Percentiles rank a stretch among this genome's conserved stretches.
These are phyloP conservation scores for Mycena citricolor DNA, from an alignment of 1,284 basidiomycete genomes.

Conservation along the genomic window DNA sequence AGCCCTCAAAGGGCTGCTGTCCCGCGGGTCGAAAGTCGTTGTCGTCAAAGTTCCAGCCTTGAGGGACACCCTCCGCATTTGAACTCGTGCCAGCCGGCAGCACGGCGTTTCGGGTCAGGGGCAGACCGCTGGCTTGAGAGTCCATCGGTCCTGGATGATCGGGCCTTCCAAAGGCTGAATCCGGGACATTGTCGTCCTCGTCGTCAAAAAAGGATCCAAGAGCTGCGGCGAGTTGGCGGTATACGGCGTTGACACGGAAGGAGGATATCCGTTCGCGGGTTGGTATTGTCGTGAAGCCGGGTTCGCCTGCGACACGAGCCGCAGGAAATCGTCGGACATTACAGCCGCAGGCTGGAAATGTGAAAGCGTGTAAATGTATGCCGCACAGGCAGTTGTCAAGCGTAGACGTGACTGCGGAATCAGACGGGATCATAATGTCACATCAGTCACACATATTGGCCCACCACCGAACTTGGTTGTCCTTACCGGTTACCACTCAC, in stretches of 20 bases:
- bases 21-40: constrained; percentile 46
- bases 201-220: constrained; percentile 81
- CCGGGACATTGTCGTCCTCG: constrained; percentile 65
- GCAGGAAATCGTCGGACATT: constrained; percentile 74
- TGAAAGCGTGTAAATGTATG: too few relatives aligned
- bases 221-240: constrained; percentile 44
- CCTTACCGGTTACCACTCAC: too few relatives aligned
- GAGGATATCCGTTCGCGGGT: constrained; percentile 58
- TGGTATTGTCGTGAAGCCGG: constrained; percentile 63
- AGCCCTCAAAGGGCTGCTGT: constrained; percentile 42
- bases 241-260: constrained; percentile 39
- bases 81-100: constrained; percentile 56
- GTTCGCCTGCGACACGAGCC: constrained; percentile 70
- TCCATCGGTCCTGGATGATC: constrained; percentile 50
- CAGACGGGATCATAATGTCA: too few relatives aligned
- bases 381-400: too few relatives aligned
- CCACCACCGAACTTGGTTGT: too few relatives aligned
- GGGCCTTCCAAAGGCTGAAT: constrained; percentile 62
- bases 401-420: too few relatives aligned
- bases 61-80: constrained; percentile 45
- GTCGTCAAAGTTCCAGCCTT: constrained; percentile 73
- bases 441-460: too few relatives aligned
- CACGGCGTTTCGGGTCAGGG: constrained; percentile 55
- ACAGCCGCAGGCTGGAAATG: too few relatives aligned
- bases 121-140: constrained; percentile 69